Conservation (phyloP, 2,329 filamentous ascomycete species). For the Alternaria dauci region DNA sequence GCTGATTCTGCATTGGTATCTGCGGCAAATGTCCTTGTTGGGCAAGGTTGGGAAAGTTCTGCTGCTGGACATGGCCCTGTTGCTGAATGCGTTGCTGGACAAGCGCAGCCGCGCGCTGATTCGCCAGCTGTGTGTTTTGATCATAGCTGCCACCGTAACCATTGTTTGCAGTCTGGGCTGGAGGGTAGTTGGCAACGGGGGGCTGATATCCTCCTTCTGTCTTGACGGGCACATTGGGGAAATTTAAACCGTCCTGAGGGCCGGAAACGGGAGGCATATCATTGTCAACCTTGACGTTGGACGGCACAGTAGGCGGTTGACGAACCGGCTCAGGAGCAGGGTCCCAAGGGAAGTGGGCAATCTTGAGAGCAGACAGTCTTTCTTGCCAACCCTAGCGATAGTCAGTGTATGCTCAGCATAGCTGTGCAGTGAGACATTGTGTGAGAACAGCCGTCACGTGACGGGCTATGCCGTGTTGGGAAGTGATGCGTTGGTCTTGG, state of each 20-base stretch:
- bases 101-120: slow-evolving; percentile 62
- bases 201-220: slow-evolving; percentile 54
- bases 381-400: slow-evolving; percentile 83
- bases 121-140: slow-evolving; percentile 58
- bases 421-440: slow-evolving; percentile 8
- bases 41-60: slow-evolving; percentile 29
- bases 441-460: slow-evolving; percentile 42
- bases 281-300: slow-evolving; percentile 50
- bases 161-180: slow-evolving; percentile 43
- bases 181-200: slow-evolving; percentile 39
- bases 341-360: slow-evolving; percentile 95
- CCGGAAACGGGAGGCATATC: slow-evolving; percentile 43
- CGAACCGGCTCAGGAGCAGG: slow-evolving; percentile 68
- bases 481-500: slow-evolving; percentile 46
- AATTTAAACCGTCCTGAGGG: slow-evolving; percentile 41
- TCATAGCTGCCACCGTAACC: slow-evolving; percentile 42
- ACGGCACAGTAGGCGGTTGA: slow-evolving; percentile 53
- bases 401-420: slow-evolving; percentile 25
- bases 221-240: slow-evolving; percentile 59
- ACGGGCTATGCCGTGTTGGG: slow-evolving; percentile 46
- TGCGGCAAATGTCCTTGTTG: slow-evolving; percentile 37
- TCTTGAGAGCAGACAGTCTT: slow-evolving; percentile 83
- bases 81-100: slow-evolving; percentile 51
- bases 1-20: slow-evolving; percentile 40
- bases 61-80: slow-evolving; percentile 36